phyloP scores from a whole-genome alignment of 257 asterid species.

The Catharanthus roseus region DNA sequence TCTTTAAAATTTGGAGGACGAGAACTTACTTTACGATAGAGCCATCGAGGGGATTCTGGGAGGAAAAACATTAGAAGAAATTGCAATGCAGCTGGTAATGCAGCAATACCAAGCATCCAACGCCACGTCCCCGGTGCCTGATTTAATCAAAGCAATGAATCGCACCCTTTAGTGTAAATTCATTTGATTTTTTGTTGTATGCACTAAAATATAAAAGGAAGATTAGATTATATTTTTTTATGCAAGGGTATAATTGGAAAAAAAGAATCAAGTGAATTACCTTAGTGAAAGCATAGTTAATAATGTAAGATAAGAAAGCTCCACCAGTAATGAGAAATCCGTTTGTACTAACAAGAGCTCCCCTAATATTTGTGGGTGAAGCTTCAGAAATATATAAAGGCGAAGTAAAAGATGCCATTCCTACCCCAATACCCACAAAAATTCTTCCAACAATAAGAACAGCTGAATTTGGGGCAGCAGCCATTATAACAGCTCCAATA shows the following conservation, averaged over 20 bases:
- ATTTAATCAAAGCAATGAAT: background rate
- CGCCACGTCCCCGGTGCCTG: constrained; percentile 71
- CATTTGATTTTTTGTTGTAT: too few relatives aligned
- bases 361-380: constrained; percentile 43
- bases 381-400: constrained; percentile 50
- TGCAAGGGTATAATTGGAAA: background rate
- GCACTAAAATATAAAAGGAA: too few relatives aligned
- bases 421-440: constrained; percentile 41
- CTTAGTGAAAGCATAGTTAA: constrained; percentile 48
- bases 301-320: constrained; percentile 42
- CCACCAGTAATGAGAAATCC: constrained; percentile 46
- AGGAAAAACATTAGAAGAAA: constrained; percentile 59
- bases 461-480: constrained; percentile 32
- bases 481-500: constrained; percentile 38
- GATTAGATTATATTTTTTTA: too few relatives aligned
- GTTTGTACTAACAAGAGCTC: constrained; percentile 44
- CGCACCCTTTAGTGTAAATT: too few relatives aligned
- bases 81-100: constrained; percentile 58
- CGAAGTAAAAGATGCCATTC: constrained; percentile 45
- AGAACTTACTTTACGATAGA: constrained; percentile 46
- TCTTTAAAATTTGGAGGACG: background rate
- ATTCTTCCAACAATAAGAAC: constrained; percentile 34
- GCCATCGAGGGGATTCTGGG: constrained; percentile 88
- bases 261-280: constrained; percentile 12
- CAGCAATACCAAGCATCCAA: constrained; percentile 90